Evolutionary conservation across 805 yeast genomes (phyloP).

Genomic region (Ascoidea tarda): DNA sequence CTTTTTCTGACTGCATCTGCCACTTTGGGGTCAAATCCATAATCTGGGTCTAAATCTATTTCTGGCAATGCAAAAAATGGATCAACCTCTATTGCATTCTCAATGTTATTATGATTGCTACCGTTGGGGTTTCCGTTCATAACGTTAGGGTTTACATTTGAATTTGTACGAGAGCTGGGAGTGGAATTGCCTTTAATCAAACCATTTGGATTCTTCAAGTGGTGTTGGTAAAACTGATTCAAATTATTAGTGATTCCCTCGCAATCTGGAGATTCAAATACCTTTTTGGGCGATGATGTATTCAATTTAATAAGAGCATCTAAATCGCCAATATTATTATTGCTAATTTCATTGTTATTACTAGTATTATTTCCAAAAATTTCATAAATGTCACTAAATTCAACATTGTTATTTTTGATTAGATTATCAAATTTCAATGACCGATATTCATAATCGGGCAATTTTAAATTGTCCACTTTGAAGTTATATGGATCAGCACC

Average conservation of each 20-base stretch:
- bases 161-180: no score
- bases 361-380: slow-evolving; percentile 6
- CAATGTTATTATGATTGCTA: slow-evolving; percentile 11
- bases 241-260: neutral
- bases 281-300: neutral
- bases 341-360: slow-evolving; percentile 8
- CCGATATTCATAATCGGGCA: slow-evolving; percentile 61
- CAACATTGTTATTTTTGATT: slow-evolving; percentile 2
- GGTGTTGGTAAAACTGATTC: neutral
- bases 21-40: slow-evolving; percentile 35
- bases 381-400: slow-evolving; percentile 7
- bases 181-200: no score
- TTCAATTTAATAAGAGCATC: neutral
- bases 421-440: slow-evolving; percentile 15
- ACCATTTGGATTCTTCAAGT: slow-evolving; percentile 2
- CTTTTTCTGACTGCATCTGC: slow-evolving; percentile 63
- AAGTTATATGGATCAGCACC: slow-evolving; percentile 76
- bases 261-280: neutral
- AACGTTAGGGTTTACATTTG: slow-evolving; percentile 1
- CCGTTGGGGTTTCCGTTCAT: slow-evolving; percentile 14
- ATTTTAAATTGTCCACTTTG: slow-evolving; percentile 46
- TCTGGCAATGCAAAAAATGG: slow-evolving; percentile 58
- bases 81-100: slow-evolving; percentile 24
- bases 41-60: slow-evolving; percentile 29
- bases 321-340: slow-evolving; percentile 6